These are phyloP conservation scores for Selaginella moellendorffii DNA, from an alignment of 75 land plant genomes.

Conservation along the genomic window DNA sequence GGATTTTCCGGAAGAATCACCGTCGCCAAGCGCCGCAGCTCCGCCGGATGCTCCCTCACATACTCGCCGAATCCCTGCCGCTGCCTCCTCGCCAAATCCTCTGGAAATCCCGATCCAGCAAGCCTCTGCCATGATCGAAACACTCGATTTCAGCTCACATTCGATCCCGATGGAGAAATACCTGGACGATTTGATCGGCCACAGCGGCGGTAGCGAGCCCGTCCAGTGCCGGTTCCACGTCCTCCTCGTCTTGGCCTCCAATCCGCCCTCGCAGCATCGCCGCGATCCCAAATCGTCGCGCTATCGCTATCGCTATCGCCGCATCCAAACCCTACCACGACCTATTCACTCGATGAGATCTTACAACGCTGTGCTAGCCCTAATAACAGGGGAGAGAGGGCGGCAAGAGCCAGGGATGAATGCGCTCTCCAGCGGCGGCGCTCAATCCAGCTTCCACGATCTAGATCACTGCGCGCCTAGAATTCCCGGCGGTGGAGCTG, in stretches of 20 bases:
- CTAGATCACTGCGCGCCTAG: no score
- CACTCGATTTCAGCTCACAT: not conserved
- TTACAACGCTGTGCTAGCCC: no score
- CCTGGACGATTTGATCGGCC: not conserved
- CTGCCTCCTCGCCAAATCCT: slow-evolving; percentile 12
- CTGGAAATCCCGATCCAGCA: not conserved
- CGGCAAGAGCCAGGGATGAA: no score
- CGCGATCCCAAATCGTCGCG: not conserved
- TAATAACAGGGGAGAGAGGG: no score
- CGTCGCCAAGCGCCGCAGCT: slow-evolving; percentile 30
- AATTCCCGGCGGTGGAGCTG: no score
- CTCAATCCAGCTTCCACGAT: no score
- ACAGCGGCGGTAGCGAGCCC: not conserved
- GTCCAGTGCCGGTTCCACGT: not conserved
- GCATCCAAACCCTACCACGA: slow-evolving; percentile 1
- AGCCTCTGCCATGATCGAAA: not conserved
- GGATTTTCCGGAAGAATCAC: slow-evolving; percentile 41
- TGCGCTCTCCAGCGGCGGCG: no score
- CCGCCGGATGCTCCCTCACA: slow-evolving; percentile 24
- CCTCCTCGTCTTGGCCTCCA: not conserved
- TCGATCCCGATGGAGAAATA: not conserved
- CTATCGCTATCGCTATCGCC: not conserved
- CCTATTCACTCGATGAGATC: no score
- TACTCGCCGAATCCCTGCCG: slow-evolving; percentile 40
- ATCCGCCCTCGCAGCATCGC: not conserved